A percentile compares a stretch with the other conserved stretches of the same genome.
Conservation (phyloP, 441 rosid genomes). For the Bocquillonia castaneifolia region DNA sequence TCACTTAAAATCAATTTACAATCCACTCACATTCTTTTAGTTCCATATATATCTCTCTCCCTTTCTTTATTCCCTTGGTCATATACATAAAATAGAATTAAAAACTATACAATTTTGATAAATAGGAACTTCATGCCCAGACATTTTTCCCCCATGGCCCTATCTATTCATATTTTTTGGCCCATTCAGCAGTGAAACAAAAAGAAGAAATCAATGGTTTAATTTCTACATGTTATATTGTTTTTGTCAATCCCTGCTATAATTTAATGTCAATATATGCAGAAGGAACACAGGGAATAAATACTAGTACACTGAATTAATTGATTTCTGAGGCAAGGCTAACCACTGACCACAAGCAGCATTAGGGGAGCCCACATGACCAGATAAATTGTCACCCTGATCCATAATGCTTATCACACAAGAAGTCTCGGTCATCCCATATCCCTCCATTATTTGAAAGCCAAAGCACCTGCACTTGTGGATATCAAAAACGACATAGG, state of each 20-base stretch:
- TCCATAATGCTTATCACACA: constrained; percentile 64
- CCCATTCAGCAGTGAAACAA: no score
- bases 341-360: constrained; percentile 78
- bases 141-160: background rate
- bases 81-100: background rate
- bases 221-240: background rate
- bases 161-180: background rate
- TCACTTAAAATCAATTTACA: no score
- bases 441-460: constrained; percentile 71
- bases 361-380: constrained; percentile 96
- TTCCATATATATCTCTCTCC: no score
- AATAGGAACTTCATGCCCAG: background rate
- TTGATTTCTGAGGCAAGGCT: background rate
- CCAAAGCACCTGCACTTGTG: constrained; percentile 75
- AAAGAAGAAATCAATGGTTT: background rate
- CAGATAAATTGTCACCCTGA: constrained; percentile 65
- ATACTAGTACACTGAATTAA: background rate
- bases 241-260: background rate
- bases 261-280: background rate
- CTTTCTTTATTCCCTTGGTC: no score
- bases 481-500: background rate
- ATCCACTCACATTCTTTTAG: no score
- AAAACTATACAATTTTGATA: background rate
- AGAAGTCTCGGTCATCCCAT: constrained; percentile 98
- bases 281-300: background rate